These are phyloP conservation scores for Aspergillus sp. DNA, from an alignment of 2,329 filamentous ascomycete species.

Conservation along the genomic window DNA sequence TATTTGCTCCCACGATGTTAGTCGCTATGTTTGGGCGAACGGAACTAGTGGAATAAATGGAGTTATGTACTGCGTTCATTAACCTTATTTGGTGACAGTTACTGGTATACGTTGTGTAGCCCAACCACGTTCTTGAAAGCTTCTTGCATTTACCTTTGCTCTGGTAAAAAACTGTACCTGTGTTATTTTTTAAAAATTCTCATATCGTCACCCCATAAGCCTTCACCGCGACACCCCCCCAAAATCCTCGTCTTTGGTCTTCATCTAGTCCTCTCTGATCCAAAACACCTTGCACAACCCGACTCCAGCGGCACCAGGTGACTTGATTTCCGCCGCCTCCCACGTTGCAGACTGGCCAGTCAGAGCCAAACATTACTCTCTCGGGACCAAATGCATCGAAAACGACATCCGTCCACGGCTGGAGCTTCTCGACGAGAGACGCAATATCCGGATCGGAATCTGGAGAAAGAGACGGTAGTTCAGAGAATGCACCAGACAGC, in stretches of 20 bases:
- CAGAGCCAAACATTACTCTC: conserved; percentile 84
- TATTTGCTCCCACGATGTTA: neutral
- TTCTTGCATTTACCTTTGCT: neutral
- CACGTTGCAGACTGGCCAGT: conserved; percentile 90
- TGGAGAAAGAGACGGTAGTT: conserved; percentile 59
- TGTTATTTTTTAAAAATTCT: neutral
- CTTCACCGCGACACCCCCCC: conserved; percentile 68
- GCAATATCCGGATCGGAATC: conserved; percentile 19
- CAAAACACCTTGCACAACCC: conserved; percentile 67
- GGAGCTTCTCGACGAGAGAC: conserved; percentile 56
- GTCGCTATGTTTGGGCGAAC: conserved; percentile 10
- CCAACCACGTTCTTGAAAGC: neutral
- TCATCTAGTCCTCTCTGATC: conserved; percentile 51
- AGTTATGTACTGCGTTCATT: neutral
- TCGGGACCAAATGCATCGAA: conserved; percentile 69
- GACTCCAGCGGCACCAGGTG: conserved; percentile 75
- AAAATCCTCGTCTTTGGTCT: conserved; percentile 66
- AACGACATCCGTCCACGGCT: conserved; percentile 71
- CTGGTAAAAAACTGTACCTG: neutral
- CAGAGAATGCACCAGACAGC: conserved; percentile 81
- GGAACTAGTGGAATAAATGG: conserved; percentile 14
- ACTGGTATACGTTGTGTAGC: neutral
- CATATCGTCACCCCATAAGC: conserved; percentile 57
- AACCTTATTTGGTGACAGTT: neutral
- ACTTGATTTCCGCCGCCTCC: conserved; percentile 55